These are phyloP conservation scores for Mycosarcoma maydis DNA, from an alignment of 1,284 basidiomycete species.

Conservation along the genomic window DNA sequence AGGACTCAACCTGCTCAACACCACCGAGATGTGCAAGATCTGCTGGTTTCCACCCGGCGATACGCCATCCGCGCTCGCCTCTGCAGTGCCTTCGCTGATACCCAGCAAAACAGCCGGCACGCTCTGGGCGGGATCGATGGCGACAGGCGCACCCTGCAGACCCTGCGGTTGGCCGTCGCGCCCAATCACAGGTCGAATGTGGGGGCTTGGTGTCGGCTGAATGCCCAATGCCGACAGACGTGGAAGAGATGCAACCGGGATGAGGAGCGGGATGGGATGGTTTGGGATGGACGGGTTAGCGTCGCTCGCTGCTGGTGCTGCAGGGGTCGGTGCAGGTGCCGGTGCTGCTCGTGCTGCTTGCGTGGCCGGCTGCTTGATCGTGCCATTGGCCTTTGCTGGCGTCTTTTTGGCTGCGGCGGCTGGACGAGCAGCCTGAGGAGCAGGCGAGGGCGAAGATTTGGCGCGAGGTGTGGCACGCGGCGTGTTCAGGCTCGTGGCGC, in stretches of 20 bases:
- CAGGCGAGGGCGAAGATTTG: constrained; percentile 24
- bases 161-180: constrained; percentile 37
- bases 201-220: constrained; percentile 54
- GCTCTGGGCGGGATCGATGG: constrained; percentile 52
- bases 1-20: constrained; percentile 59
- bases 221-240: constrained; percentile 60
- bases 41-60: constrained; percentile 37
- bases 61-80: constrained; percentile 7
- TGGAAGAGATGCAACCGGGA: constrained; percentile 58
- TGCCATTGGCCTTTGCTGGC: constrained; percentile 12
- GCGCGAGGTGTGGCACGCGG: constrained; percentile 23
- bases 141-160: constrained; percentile 48
- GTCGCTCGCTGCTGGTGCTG: constrained; percentile 12
- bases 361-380: not conserved
- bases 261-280: constrained; percentile 62
- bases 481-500: constrained; percentile 41
- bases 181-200: constrained; percentile 53
- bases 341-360: constrained; percentile 1
- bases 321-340: constrained; percentile 9
- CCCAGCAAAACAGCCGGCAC: constrained; percentile 62
- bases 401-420: constrained; percentile 8
- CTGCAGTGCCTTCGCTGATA: constrained; percentile 51
- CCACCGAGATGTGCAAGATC: constrained; percentile 62
- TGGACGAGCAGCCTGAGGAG: constrained; percentile 3
- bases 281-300: constrained; percentile 50